Evolutionary conservation across 31 red algal genomes (phyloP), one percentile per base, ranked within the genome.

Genomic region (Bonnemaisonia californica): DNA sequence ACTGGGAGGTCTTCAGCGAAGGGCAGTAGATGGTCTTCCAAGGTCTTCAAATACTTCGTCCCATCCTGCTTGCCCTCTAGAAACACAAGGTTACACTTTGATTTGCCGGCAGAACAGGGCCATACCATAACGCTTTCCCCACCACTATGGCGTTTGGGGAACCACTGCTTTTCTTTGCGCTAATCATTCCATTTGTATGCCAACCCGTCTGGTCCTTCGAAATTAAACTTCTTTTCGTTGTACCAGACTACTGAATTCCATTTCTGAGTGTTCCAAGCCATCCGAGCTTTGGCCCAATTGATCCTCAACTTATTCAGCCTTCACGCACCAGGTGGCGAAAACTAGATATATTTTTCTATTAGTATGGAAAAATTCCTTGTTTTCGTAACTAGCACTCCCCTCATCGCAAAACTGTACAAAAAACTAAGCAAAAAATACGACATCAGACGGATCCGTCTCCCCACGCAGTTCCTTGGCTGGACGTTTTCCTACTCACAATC

Each of bases 311-410:
- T 64, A n/a, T n/a, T n/a, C n/a, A n/a, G n/a, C n/a, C n/a, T n/a
- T n/a, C n/a, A n/a, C n/a, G n/a, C n/a, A n/a, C n/a, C n/a, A n/a
- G n/a, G n/a, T n/a, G n/a, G n/a, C n/a, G n/a, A n/a, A n/a, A n/a
- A n/a, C n/a, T n/a, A n/a, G n/a, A n/a, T n/a, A n/a, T n/a, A n/a
- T n/a, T n/a, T n/a, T n/a, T n/a, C 57, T 24, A 57, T 62, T n/a
- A 68, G 40, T 19, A 81, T 81, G n/a, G 59, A 81, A 24, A 62
- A 68, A n/a, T 67, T 81, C 41, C 39, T 81, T 19, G 38, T 57
- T 18, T 21, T 81, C 21, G 58, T n/a, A 1, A 41, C 59, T 9
- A 41, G 23, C 16, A 3, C 47, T 7, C 4, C 41, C 19, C 2
- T 29, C 61, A 66, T 81, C 79, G 64, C 32, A 23, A 45, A 59